A percentile compares a stretch with the other conserved stretches of the same genome.
Evolutionary conservation across 768 basidiomycete genomes (phyloP).

Genomic region (Lactarius tabidus): DNA sequence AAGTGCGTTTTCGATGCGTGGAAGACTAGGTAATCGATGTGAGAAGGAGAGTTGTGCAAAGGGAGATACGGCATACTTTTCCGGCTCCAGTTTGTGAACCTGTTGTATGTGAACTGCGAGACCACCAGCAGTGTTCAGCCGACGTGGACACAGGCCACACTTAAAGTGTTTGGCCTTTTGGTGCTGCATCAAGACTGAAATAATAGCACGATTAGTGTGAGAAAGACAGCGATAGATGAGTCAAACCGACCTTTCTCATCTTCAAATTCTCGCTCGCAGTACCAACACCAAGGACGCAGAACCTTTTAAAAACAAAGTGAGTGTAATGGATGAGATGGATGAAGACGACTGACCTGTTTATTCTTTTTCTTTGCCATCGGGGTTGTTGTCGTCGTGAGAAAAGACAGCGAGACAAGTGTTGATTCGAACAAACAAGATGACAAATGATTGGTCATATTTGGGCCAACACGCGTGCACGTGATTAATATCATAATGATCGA

Average conservation of each 20-base stretch:
- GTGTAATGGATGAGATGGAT: neutral
- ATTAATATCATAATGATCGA: neutral
- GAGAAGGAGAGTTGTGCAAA: slow-evolving; percentile 11
- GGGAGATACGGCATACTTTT: slow-evolving; percentile 41
- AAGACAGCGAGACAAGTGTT: neutral
- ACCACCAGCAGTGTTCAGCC: slow-evolving; percentile 96
- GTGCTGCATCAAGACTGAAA: slow-evolving; percentile 92
- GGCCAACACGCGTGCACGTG: neutral
- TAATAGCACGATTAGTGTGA: neutral
- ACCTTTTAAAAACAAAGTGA: slow-evolving; percentile 42
- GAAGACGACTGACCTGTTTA: slow-evolving; percentile 38
- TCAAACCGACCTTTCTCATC: slow-evolving; percentile 86
- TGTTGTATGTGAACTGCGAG: slow-evolving; percentile 97
- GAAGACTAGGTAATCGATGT: slow-evolving; percentile 43
- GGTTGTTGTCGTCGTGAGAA: neutral
- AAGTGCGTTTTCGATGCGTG: slow-evolving; percentile 94
- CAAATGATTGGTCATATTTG: slow-evolving; percentile 6
- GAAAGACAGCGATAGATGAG: neutral
- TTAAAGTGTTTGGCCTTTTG: slow-evolving; percentile 99
- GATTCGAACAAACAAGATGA: slow-evolving; percentile 4
- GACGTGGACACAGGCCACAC: slow-evolving; percentile 91
- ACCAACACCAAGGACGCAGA: slow-evolving; percentile 97
- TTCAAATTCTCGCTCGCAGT: slow-evolving; percentile 98
- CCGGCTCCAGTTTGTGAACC: slow-evolving; percentile 98
- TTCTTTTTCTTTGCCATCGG: slow-evolving; percentile 54